Conservation (phyloP, 2,329 filamentous ascomycete genomes). For the Phoma sp. region DNA sequence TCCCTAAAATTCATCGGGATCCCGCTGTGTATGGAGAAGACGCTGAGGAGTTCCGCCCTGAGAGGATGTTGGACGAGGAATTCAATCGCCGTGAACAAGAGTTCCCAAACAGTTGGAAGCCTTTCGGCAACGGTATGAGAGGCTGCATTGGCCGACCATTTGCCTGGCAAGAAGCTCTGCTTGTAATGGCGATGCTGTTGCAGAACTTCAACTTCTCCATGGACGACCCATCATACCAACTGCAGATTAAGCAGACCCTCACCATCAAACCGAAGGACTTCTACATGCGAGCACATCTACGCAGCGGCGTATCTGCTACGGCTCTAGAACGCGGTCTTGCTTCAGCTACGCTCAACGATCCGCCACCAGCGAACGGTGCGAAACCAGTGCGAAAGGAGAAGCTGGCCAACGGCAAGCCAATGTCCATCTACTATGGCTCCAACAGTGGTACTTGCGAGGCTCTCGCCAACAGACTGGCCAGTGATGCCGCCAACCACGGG, state of each 20-base stretch:
- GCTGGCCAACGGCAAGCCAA: slow-evolving; percentile 36
- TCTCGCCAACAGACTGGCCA: slow-evolving; percentile 49
- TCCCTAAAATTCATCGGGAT: slow-evolving; percentile 52
- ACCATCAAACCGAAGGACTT: slow-evolving; percentile 56
- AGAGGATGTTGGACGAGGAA: slow-evolving; percentile 57
- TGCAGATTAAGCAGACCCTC: slow-evolving; percentile 54
- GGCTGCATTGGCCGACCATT: slow-evolving; percentile 63
- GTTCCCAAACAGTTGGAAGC: slow-evolving; percentile 57
- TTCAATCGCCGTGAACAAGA: slow-evolving; percentile 50
- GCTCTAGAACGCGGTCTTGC: slow-evolving; percentile 39
- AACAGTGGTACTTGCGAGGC: slow-evolving; percentile 54
- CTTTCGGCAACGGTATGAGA: slow-evolving; percentile 62
- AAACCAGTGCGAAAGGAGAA: slow-evolving; percentile 20
- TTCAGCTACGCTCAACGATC: slow-evolving; percentile 29
- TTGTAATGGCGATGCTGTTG: slow-evolving; percentile 54
- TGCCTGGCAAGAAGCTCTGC: slow-evolving; percentile 62
- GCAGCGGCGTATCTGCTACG: slow-evolving; percentile 42
- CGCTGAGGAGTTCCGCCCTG: slow-evolving; percentile 54
- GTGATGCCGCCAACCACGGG: slow-evolving; percentile 47
- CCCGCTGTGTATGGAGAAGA: slow-evolving; percentile 55
- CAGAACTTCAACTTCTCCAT: slow-evolving; percentile 55
- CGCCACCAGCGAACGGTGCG: slow-evolving; percentile 15
- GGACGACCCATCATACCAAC: slow-evolving; percentile 54
- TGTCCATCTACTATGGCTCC: slow-evolving; percentile 50
- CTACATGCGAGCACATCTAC: slow-evolving; percentile 47